These are phyloP conservation scores for Saccharomycopsis oosterbeekiorum DNA, from an alignment of 805 yeast species.

Conservation along the genomic window DNA sequence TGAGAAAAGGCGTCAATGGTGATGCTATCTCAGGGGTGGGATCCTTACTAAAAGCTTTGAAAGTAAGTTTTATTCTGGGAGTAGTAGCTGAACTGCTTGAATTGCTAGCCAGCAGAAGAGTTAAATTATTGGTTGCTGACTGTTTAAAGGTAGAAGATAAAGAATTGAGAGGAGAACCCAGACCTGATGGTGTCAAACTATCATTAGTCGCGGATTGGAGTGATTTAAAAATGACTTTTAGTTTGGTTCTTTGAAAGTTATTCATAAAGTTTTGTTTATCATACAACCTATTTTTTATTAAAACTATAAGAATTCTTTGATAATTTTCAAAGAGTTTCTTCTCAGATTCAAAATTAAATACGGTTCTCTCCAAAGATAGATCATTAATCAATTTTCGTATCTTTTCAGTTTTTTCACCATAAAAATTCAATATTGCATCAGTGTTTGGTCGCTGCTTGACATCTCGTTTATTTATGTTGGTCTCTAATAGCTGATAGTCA, in stretches of 20 bases:
- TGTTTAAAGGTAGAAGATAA: not conserved
- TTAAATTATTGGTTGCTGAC: not conserved
- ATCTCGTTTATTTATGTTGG: not conserved
- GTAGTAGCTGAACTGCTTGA: conserved; percentile 5
- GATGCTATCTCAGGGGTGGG: not conserved
- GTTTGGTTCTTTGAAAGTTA: not conserved
- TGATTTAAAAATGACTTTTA: not conserved
- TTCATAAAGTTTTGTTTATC: not conserved
- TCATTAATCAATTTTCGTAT: not conserved
- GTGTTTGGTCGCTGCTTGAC: not conserved
- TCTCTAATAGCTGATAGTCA: not conserved
- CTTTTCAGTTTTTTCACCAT: not conserved
- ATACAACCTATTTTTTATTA: not conserved
- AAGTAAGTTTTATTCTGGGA: conserved; percentile 11
- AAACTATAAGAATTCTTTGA: not conserved
- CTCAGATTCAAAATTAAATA: not conserved
- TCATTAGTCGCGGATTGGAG: not conserved
- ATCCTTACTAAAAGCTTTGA: conserved; percentile 3
- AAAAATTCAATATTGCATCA: not conserved
- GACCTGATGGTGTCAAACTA: not conserved
- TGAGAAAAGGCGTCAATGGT: not conserved
- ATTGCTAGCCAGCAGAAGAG: not conserved
- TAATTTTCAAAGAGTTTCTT: not conserved
- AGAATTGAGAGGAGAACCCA: not conserved
- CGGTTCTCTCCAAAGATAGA: not conserved